Base-by-base conservation (phyloP, 306 rosid genomes). In the Casuarina equisetifolia region DNA sequence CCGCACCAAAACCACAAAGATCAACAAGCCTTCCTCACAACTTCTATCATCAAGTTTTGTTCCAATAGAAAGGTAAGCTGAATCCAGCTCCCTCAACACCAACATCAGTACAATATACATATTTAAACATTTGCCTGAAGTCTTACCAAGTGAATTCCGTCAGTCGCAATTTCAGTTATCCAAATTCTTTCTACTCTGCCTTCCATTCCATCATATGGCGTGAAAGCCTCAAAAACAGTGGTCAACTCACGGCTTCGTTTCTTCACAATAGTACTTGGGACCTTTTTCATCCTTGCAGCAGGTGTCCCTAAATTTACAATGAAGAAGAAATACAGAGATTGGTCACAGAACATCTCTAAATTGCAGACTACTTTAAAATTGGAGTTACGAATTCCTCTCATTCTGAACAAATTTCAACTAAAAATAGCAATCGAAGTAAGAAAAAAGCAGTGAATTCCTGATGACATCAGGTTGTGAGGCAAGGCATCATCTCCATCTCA, bases 251-350 rank as follows among this genome's bases (percentile, higher is more conserved):
- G 98, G 82, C 98, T 95, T 82, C 98, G 87, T 73, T 86, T 89
- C 89, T 95, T 95, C 86, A 95, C 97, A 77, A 88, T 72, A 79
- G 82, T 80, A 84, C 98, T 95, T 76, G 92, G 93, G 75, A 95
- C 97, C 84, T 95, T 95, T 79, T 88, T 95, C 99, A 95, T 95
- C 86, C 96, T 91, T 40, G 99, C 97, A 70, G 99, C 99, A 76
- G 99, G 99, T 49, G 99, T 95, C 74, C 99, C 99, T 95, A 63
- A 75, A 82, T 67, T 69, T 51, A 15, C 62, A 40, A 58, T 57
- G 32, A 83, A 49, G 51, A 51, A 46, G 53, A 55, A 74, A 51
- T 36, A 78, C 42, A 46, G 25, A 44, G 72, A 15, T 2, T 0
- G 3, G 32, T n/a, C 43, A 9, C 10, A 53, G 36, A 2, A 42